Evolutionary conservation across 2,329 filamentous ascomycete species (phyloP), one percentile per base, ranked within the genome.

Genomic region (Paraphaeosphaeria sporulosa): DNA sequence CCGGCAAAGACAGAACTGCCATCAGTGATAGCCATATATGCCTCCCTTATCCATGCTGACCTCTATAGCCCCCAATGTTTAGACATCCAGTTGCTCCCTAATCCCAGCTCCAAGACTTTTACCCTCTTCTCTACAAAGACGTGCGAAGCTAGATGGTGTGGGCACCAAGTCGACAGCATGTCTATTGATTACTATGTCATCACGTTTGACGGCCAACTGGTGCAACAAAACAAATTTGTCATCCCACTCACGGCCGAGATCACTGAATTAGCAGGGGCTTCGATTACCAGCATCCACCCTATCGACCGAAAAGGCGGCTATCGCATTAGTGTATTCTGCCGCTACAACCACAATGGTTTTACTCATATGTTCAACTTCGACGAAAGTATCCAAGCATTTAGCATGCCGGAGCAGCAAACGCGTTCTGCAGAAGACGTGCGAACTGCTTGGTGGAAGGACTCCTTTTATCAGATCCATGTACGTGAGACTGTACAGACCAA

Each of bases 361-460:
- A 21, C 6, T 15, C 30, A 6, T 7, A 36, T 32, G 19, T 49
- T 64, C 38, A 40, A 58, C 32, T 64, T 62, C 38, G 50, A 64
- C 36, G 57, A 49, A 46, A 27, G 46, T 2, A 32, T 57, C 6
- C 21, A 61, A 7, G 23, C 23, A 19, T 55, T 59, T n/a, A 50
- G 15, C 10, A 15, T 42, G 4, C 40, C 46, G 17, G 27, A 49
- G 7, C 60, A 19, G 21, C 27, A 38, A 21, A 32, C 30, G 43
- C 32, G 49, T 32, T 13, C 4, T 32, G 43, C 17, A 25, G 54
- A 43, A 23, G 9, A 51, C 13, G 30, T 30, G 6, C 44, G 34
- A 19, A 46, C 56, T 3, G 30, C 53, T 23, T 65, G 60, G 55
- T 65, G 63, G 63, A 60, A 63, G 49, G 60, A 63, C 40, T 55